These are phyloP conservation scores for Aspergillus intermedius DNA, from an alignment of 2,329 filamentous ascomycete species.

Conservation along the genomic window DNA sequence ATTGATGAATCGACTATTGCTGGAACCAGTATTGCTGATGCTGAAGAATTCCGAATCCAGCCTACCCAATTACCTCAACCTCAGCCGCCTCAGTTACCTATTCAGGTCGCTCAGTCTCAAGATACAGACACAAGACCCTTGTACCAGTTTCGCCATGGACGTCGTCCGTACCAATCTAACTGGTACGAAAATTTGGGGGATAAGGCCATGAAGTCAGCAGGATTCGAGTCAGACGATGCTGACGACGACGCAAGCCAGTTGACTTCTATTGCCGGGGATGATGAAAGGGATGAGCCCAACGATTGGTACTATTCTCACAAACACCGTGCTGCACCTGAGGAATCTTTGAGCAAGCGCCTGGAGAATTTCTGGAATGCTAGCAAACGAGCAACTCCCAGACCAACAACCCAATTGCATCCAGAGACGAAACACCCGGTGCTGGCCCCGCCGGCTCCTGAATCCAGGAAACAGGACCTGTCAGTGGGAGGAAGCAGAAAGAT, in stretches of 20 bases:
- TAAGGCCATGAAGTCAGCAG: conserved; percentile 28
- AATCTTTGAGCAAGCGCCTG: conserved; percentile 31
- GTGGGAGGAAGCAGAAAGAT: conserved; percentile 23
- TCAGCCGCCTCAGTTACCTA: neutral
- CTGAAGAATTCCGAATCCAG: conserved; percentile 20
- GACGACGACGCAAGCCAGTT: conserved; percentile 24
- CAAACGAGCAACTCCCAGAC: conserved; percentile 18
- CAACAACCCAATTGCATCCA: conserved; percentile 11
- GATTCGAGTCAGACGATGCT: conserved; percentile 31
- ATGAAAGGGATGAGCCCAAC: conserved; percentile 22
- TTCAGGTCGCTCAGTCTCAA: conserved; percentile 13
- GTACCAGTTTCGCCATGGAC: conserved; percentile 19
- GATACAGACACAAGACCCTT: conserved; percentile 14
- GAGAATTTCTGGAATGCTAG: conserved; percentile 35
- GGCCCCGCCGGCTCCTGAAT: conserved; percentile 11
- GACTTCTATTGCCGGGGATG: conserved; percentile 24
- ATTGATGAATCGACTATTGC: conserved; percentile 39
- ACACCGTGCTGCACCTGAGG: conserved; percentile 18
- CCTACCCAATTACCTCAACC: neutral
- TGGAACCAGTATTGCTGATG: conserved; percentile 32
- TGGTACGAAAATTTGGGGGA: conserved; percentile 31
- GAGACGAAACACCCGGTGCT: conserved; percentile 13
- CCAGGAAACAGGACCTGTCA: conserved; percentile 19
- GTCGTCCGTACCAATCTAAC: conserved; percentile 20
- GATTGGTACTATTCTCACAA: conserved; percentile 25